phyloP scores from a whole-genome alignment of 1,284 basidiomycete species.

The Naganishia liquefaciens region DNA sequence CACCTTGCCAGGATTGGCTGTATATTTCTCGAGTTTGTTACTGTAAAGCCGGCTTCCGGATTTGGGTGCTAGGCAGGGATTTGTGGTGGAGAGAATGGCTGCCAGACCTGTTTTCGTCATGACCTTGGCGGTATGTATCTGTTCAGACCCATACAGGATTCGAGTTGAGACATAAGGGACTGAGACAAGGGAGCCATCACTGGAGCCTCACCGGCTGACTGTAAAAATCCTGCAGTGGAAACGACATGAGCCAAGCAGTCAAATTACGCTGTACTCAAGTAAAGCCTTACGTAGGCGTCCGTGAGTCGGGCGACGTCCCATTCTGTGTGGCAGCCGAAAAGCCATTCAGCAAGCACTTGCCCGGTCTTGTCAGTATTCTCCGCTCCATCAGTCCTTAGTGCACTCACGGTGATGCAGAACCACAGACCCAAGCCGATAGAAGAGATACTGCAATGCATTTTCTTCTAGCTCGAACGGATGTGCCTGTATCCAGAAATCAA shows the following conservation, averaged over 20 bases:
- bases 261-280: too few species aligned
- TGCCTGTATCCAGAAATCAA: not conserved
- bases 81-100: not conserved
- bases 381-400: not conserved
- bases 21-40: not conserved
- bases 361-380: not conserved
- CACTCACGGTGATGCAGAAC: conserved; percentile 14
- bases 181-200: not conserved
- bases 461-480: not conserved
- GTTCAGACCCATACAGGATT: too few species aligned
- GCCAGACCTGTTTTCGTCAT: not conserved
- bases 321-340: conserved; percentile 6
- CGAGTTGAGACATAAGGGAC: not conserved
- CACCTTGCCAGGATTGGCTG: not conserved
- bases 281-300: conserved; percentile 5
- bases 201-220: not conserved
- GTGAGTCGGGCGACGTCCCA: conserved; percentile 3
- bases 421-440: conserved; percentile 2
- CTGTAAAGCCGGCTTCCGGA: too few species aligned
- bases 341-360: conserved; percentile 20
- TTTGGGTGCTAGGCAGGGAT: too few species aligned
- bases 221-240: not conserved
- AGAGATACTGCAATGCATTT: not conserved
- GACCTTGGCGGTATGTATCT: conserved; percentile 1
- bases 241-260: too few species aligned